Percentiles rank a stretch among this genome's conserved stretches.
phyloP scores from a whole-genome alignment of 75 land plant genomes.

The Cupressus sempervirens region DNA sequence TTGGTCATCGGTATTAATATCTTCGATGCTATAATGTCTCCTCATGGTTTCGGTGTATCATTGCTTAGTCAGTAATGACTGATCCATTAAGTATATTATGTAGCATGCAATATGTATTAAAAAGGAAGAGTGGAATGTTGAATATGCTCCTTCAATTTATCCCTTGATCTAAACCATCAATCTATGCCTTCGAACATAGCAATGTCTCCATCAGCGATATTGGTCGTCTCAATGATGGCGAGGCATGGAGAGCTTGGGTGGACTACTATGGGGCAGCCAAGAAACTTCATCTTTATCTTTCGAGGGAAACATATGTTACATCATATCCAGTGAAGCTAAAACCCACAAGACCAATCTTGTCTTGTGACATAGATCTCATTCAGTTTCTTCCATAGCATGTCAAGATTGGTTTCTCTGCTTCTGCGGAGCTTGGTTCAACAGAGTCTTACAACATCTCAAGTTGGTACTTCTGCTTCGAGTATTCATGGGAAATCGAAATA shows the following conservation, averaged over 20 bases:
- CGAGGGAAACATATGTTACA: too few relatives aligned
- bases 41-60: too few relatives aligned
- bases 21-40: too few relatives aligned
- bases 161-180: too few relatives aligned
- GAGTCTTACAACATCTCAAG: not conserved
- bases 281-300: not conserved
- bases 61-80: too few relatives aligned
- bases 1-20: too few relatives aligned
- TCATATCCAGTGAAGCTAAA: too few relatives aligned
- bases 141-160: too few relatives aligned
- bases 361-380: not conserved
- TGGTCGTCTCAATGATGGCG: not conserved
- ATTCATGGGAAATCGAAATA: not conserved
- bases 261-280: not conserved
- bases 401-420: not conserved
- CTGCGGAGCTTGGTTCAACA: not conserved
- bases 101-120: too few relatives aligned
- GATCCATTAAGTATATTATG: too few relatives aligned
- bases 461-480: not conserved
- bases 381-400: not conserved
- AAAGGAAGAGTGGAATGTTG: too few relatives aligned
- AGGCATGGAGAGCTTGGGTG: not conserved
- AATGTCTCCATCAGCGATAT: not conserved
- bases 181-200: too few relatives aligned
- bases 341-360: not conserved